These are phyloP conservation scores for Globisporangium parvum DNA, from an alignment of 352 stramenopile genomes.

Conservation along the genomic window DNA sequence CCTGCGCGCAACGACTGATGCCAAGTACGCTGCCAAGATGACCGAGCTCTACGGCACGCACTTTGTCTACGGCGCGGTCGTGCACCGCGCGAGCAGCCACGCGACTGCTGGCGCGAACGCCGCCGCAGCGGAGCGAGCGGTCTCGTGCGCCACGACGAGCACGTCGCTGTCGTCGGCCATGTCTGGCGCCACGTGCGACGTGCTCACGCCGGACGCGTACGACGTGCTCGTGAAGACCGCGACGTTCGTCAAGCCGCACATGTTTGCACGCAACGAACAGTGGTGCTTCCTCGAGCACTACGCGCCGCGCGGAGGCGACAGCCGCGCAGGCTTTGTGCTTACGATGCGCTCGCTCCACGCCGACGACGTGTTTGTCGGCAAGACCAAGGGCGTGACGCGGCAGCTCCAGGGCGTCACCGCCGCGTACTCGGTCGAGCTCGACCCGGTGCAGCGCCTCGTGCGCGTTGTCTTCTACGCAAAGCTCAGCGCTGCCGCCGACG, in stretches of 20 bases:
- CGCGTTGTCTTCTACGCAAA: slow-evolving; percentile 35
- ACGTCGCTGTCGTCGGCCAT: background rate
- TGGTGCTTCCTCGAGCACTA: slow-evolving; percentile 16
- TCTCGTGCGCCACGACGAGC: background rate
- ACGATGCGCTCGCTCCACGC: slow-evolving; percentile 32
- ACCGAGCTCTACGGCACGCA: slow-evolving; percentile 30
- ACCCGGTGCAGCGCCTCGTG: slow-evolving; percentile 12
- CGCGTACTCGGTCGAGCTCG: slow-evolving; percentile 20
- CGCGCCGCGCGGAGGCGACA: background rate
- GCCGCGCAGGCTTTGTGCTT: slow-evolving; percentile 35
- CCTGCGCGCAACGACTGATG: slow-evolving; percentile 23
- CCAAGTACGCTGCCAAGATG: slow-evolving; percentile 33
- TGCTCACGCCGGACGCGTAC: slow-evolving; percentile 5
- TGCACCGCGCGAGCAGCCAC: slow-evolving; percentile 26
- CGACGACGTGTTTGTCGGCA: slow-evolving; percentile 46
- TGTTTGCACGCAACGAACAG: slow-evolving; percentile 24
- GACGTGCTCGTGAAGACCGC: slow-evolving; percentile 37
- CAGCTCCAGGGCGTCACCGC: slow-evolving; percentile 23
- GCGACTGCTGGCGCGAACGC: slow-evolving; percentile 6
- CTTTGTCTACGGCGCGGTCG: slow-evolving; percentile 46
- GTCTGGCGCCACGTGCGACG: background rate
- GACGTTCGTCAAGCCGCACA: slow-evolving; percentile 35
- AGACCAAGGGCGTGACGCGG: slow-evolving; percentile 28
- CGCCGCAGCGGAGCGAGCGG: slow-evolving; percentile 1
- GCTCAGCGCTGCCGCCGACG: slow-evolving; percentile 22